Base-by-base conservation (phyloP, 1,284 basidiomycete genomes). In the Peniophora sp. region DNA sequence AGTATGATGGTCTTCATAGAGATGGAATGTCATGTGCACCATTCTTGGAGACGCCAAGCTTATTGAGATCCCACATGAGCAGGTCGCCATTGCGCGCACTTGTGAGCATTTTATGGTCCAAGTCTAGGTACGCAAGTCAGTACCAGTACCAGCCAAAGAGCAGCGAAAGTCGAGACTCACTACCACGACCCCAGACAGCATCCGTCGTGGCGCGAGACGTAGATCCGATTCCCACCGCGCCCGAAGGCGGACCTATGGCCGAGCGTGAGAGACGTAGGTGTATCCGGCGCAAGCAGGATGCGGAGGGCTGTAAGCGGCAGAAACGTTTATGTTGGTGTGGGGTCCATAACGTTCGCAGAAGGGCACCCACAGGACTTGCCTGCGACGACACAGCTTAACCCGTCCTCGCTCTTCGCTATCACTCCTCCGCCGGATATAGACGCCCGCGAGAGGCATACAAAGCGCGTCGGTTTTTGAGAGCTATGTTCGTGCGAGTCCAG, bases 11-110 rank as follows among this genome's bases (percentile, higher is more conserved):
- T n/a, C n/a, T n/a, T n/a, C n/a, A n/a, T n/a, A n/a, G n/a, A n/a
- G n/a, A n/a, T n/a, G n/a, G n/a, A n/a, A n/a, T n/a, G n/a, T n/a
- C n/a, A n/a, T n/a, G 64, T 70, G 52, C 59, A 92, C 89, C 89
- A 55, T 83, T 83, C 66, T 88, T 92, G 43, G 75, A 76, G 1
- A 70, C 62, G 1, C 84, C 81, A 42, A 75, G 68, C 63, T 83
- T 88, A 57, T 83, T 79, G 20, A 92, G 61, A 63, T 93, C 91
- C 82, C 90, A 93, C 69, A 92, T 77, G 49, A 92, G 83, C 41
- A 93, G 76, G 56, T 92, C 90, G 0, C 91, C 91, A 56, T 88
- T 90, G 8, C 85, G 74, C 3, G 86, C 86, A 54, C 89, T 90
- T 1, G 90, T 92, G 34, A 92, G 66, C 49, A 94, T 80, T 68